These are phyloP conservation scores for Apocynum venetum DNA, from an alignment of 257 asterid genomes.

Conservation along the genomic window DNA sequence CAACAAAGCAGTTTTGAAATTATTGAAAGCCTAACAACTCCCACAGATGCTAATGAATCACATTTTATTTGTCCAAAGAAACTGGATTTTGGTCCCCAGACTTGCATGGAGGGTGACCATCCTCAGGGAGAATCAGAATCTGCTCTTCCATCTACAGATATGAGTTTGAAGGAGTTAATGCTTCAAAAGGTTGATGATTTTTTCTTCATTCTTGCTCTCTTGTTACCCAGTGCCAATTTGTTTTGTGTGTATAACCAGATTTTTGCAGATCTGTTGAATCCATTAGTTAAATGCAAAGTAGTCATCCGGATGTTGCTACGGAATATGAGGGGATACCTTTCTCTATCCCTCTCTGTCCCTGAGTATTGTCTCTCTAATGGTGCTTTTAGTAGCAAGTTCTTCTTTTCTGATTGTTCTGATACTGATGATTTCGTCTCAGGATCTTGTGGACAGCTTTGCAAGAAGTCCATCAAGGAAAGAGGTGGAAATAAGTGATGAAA, in stretches of 20 bases:
- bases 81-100: slow-evolving; percentile 32
- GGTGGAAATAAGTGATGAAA: slow-evolving; percentile 14
- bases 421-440: slow-evolving; percentile 31
- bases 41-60: slow-evolving; percentile 27
- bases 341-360: background rate
- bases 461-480: slow-evolving; percentile 40
- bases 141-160: slow-evolving; percentile 28
- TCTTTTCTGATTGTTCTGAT: slow-evolving; percentile 17
- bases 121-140: slow-evolving; percentile 25
- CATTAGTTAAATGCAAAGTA: background rate
- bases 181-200: slow-evolving; percentile 40
- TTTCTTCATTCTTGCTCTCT: background rate
- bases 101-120: slow-evolving; percentile 25
- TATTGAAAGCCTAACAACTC: slow-evolving; percentile 30
- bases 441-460: slow-evolving; percentile 36
- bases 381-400: background rate
- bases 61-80: slow-evolving; percentile 25
- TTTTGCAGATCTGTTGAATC: slow-evolving; percentile 4
- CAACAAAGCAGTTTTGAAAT: slow-evolving; percentile 28
- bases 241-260: background rate
- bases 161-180: slow-evolving; percentile 28
- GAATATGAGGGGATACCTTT: background rate
- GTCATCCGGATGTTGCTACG: background rate
- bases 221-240: background rate
- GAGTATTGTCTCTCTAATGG: background rate